These are phyloP conservation scores for Blepharisma japonicum DNA, from an alignment of 73 alveolate species.

Conservation along the genomic window DNA sequence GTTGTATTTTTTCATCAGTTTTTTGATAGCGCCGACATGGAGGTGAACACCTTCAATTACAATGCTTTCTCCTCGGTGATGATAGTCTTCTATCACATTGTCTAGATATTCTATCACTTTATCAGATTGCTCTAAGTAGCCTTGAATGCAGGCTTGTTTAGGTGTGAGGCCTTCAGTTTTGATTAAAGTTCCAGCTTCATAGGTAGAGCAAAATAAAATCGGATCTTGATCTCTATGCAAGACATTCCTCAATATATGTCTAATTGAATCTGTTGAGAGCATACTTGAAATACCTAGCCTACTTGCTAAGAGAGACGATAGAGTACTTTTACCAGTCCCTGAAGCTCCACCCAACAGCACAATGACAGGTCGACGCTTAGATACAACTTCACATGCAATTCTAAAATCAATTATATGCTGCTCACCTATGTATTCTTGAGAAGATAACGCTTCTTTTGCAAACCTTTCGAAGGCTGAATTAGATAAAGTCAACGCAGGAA, in stretches of 20 bases:
- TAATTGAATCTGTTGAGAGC: slow-evolving; percentile 70
- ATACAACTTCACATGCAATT: slow-evolving; percentile 43
- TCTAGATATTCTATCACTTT: slow-evolving; percentile 59
- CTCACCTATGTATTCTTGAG: slow-evolving; percentile 28
- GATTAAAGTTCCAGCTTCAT: slow-evolving; percentile 66
- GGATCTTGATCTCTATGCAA: slow-evolving; percentile 70
- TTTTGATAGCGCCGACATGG: slow-evolving; percentile 57
- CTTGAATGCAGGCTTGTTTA: slow-evolving; percentile 64
- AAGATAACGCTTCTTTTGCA: not conserved
- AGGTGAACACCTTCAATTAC: slow-evolving; percentile 86
- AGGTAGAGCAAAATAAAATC: slow-evolving; percentile 70
- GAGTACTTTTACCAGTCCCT: slow-evolving; percentile 85
- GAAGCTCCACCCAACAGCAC: slow-evolving; percentile 79
- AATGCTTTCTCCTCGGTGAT: slow-evolving; percentile 56
- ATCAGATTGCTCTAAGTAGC: slow-evolving; percentile 66
- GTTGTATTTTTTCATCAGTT: slow-evolving; percentile 68
- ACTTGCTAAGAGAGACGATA: slow-evolving; percentile 69
- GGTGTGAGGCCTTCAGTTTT: slow-evolving; percentile 43
- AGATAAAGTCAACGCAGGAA: not conserved
- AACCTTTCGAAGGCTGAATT: not conserved
- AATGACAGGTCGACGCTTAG: slow-evolving; percentile 43
- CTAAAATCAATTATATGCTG: slow-evolving; percentile 35
- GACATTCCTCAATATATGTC: slow-evolving; percentile 79
- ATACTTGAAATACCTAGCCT: slow-evolving; percentile 73
- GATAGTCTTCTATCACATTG: slow-evolving; percentile 60